Base-by-base conservation (phyloP, 2,329 filamentous ascomycete species). In the Pezicula radicicola region DNA sequence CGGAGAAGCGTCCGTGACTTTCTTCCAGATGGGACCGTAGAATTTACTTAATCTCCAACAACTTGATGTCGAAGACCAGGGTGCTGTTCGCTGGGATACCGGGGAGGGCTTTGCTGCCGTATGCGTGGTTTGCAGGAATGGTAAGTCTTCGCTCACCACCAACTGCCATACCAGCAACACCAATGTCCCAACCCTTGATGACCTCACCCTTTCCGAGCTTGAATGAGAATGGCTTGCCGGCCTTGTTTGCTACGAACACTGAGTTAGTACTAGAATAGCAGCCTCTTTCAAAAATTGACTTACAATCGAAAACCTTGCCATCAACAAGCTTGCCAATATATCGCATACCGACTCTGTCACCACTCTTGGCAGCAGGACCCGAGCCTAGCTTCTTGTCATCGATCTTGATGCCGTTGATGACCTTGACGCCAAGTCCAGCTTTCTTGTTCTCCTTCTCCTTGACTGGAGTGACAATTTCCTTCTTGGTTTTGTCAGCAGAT, bases 161-260 rank as follows among this genome's bases (percentile, higher is more conserved):
- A 62, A 92, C 87, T 62, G 86, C 79, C 91, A 99, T 97, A 73
- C 95, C 95, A 62, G 82, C 80, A 63, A 99, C 78, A 74, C 94
- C 94, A 60, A 97, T 83, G 71, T 99, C 95, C 95, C 94, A 97
- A 62, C 94, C 94, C 82, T 96, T 94, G 79, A 99, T 99, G 66
- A 99, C 95, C 73, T 97, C 90, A 56, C 92, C 92, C 69, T 86
- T 84, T 63, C 94, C 95, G 55, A 95, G 85, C 80, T 93, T 96
- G 84, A 97, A 97, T 61, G 81, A 82, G 78, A 99, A 99, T 53
- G 95, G 93, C 78, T 96, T 92, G 66, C 94, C 94, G 79, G 95
- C 97, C 83, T 97, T 99, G 83, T 99, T 97, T 73, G 91, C 90
- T 92, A 64, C 41, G 59, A 4, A 19, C 35, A 42, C 35, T 42